Evolutionary conservation across 192 early-diverging fungal genomes (phyloP).

Genomic region (Backusella tuberculispora): DNA sequence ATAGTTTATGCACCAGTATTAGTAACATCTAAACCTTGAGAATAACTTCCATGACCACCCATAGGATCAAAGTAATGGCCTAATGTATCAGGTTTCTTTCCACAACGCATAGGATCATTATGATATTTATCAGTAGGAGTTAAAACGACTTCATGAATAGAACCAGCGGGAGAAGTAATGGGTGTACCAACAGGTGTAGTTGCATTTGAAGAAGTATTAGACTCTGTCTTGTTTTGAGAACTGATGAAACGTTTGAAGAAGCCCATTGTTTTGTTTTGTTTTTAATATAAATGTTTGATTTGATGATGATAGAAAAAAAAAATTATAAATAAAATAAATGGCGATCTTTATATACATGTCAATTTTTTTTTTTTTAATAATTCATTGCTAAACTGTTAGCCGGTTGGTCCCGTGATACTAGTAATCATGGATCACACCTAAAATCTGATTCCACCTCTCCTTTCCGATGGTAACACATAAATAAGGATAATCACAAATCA

Average conservation of each 20-base stretch:
- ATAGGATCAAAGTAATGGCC: constrained; percentile 31
- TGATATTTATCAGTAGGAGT: neutral
- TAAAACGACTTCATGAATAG: neutral
- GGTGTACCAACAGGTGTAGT: constrained; percentile 1
- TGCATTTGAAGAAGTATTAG: neutral
- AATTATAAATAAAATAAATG: neutral
- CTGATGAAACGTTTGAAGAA: constrained; percentile 18
- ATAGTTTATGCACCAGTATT: constrained; percentile 28
- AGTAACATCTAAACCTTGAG: constrained; percentile 25
- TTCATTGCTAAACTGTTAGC: neutral
- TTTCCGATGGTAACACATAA: neutral
- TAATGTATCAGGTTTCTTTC: constrained; percentile 21
- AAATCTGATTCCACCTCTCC: neutral
- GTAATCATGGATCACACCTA: neutral
- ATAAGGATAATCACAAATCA: neutral
- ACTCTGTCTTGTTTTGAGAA: neutral
- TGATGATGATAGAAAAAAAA: neutral
- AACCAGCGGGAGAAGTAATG: constrained; percentile 7
- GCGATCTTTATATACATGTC: neutral
- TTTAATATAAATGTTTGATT: neutral
- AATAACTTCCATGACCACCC: constrained; percentile 21
- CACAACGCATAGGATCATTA: constrained; percentile 27
- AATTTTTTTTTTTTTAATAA: neutral
- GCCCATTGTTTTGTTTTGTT: neutral
- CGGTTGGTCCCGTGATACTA: neutral